Conservation (phyloP, 108 stramenopile species). For the Aurantiochytrium sp. region DNA sequence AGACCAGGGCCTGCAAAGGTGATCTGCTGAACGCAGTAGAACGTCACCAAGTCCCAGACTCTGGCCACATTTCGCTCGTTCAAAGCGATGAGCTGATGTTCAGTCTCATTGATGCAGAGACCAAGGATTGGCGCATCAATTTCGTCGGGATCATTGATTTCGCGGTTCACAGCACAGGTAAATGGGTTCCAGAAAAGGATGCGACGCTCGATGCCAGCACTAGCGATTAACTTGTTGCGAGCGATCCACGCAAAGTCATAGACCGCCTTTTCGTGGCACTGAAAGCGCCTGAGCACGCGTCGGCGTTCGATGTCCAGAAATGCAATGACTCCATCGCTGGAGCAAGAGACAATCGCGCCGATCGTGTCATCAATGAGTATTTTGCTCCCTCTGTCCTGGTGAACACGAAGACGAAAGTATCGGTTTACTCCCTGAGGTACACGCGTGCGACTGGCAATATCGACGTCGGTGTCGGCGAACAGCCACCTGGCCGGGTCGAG, state of each 20-base stretch:
- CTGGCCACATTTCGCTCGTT: neutral
- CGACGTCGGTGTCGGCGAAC: neutral
- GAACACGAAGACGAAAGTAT: neutral
- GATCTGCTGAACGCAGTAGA: neutral
- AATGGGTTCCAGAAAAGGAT: conserved; percentile 25
- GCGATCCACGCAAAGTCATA: conserved; percentile 27
- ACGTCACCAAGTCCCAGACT: conserved; percentile 20
- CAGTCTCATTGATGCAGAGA: neutral
- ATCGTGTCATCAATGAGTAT: neutral
- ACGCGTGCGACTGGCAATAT: neutral
- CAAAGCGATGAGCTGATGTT: conserved; percentile 3
- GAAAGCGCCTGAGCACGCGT: conserved; percentile 19
- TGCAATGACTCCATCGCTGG: conserved; percentile 25
- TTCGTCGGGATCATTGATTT: neutral
- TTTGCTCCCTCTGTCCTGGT: neutral
- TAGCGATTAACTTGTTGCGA: conserved; percentile 11
- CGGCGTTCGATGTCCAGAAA: conserved; percentile 33
- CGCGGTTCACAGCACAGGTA: neutral
- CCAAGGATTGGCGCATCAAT: neutral
- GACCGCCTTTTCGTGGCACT: conserved; percentile 25
- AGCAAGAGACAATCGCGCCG: neutral
- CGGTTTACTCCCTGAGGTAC: neutral
- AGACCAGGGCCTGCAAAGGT: neutral
- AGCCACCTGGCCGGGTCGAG: neutral
- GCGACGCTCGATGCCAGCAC: neutral